Percentiles rank a stretch among this genome's conserved stretches.
Evolutionary conservation across 176 grass and related monocot species (phyloP).

Genomic region (Eleusine indica): DNA sequence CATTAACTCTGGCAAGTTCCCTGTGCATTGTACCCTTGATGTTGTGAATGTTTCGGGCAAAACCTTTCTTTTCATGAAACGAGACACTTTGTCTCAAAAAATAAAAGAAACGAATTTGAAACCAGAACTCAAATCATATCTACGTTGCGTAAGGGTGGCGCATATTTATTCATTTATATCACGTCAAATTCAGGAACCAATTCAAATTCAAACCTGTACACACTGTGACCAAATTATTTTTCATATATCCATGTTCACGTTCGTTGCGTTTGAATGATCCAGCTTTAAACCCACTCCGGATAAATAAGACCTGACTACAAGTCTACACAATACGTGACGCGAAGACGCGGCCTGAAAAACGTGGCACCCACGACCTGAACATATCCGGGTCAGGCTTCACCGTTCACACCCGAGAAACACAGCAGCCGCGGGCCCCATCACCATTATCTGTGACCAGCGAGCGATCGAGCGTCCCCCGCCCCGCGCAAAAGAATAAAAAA

Average conservation of each 20-base stretch:
- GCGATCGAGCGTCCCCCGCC: not conserved
- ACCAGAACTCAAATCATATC: not conserved
- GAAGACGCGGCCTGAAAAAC: not conserved
- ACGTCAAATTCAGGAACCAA: not conserved
- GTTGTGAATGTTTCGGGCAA: too few relatives aligned
- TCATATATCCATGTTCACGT: not conserved
- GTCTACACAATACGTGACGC: not conserved
- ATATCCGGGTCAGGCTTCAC: not conserved
- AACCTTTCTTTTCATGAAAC: too few relatives aligned
- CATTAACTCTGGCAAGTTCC: too few relatives aligned
- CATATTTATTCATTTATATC: not conserved
- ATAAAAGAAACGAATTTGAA: too few relatives aligned
- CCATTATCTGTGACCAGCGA: not conserved
- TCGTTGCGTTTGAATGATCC: too few relatives aligned
- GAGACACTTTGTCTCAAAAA: too few relatives aligned
- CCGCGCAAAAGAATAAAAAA: not conserved
- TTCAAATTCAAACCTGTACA: not conserved
- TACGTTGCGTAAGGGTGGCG: too few relatives aligned
- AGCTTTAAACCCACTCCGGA: not conserved
- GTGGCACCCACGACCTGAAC: not conserved
- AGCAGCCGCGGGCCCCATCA: not conserved
- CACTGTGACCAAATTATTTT: not conserved
- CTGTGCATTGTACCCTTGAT: too few relatives aligned
- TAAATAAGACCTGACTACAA: not conserved
- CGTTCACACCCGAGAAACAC: not conserved